A percentile compares a stretch with the other conserved stretches of the same genome.
Evolutionary conservation across 2,329 filamentous ascomycete species (phyloP).

Genomic region (Colletotrichum sp.): DNA sequence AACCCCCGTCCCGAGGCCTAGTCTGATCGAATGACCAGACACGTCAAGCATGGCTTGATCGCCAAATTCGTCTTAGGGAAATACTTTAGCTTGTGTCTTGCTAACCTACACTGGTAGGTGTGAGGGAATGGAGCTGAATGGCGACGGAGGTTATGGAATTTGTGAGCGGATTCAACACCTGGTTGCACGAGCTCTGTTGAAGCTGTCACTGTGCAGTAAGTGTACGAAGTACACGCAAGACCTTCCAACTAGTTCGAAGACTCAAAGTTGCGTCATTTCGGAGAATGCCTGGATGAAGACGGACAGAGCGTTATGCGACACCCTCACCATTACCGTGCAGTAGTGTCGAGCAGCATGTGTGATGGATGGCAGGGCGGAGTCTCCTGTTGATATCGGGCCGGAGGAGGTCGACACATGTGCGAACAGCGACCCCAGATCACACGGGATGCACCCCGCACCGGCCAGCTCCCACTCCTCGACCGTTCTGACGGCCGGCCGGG

Average conservation of each 20-base stretch:
- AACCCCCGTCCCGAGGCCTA: not conserved
- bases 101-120: not conserved
- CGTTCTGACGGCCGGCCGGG: constrained; percentile 1
- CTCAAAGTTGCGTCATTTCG: not conserved
- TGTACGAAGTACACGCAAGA: not conserved
- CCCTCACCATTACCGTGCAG: not conserved
- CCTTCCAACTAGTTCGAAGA: not conserved
- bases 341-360: not conserved
- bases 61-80: not conserved
- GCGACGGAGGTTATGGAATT: too few species aligned
- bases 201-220: not conserved
- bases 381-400: constrained; percentile 22
- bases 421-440: constrained; percentile 20
- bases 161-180: not conserved
- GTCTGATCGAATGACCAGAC: constrained; percentile 13
- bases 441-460: constrained; percentile 19
- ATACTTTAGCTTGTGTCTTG: not conserved
- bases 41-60: not conserved
- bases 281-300: not conserved
- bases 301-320: not conserved
- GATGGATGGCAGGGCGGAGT: constrained; percentile 16
- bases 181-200: not conserved
- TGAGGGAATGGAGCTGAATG: not conserved
- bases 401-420: not conserved
- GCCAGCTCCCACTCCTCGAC: not conserved